Evolutionary conservation across 1,139 yeast genomes (phyloP), one percentile per base, ranked within the genome.

Genomic region (Spathaspora sp.): DNA sequence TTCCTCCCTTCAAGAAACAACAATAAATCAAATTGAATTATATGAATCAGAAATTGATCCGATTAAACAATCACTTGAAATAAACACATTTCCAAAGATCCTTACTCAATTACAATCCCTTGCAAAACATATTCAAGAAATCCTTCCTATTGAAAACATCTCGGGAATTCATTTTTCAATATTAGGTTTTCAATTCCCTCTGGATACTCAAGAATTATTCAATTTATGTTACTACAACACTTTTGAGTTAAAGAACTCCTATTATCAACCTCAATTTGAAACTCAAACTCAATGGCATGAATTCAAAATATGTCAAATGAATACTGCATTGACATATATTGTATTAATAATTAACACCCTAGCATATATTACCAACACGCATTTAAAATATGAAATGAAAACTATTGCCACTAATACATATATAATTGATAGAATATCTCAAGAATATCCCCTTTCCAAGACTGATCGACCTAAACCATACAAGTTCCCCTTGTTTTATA

Each of bases 151-250:
- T n/a, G 60, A 56, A 11, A 64, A 63, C 43, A 48, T 56, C 4
- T 54, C 56, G 24, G 53, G 57, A 38, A 46, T 65, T 5, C 56
- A 56, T n/a, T 67, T 71, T 48, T 55, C 60, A 25, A 70, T 74
- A 2, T 44, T 63, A 51, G 76, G 72, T 0, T 52, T 72, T 3
- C 72, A 70, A 45, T 70, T 73, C 43, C 78, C 78, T 0, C 49
- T 63, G 7, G 60, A 61, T 41, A 61, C 65, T 20, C 60, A 59
- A 33, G 70, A 67, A 23, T 46, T 73, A 11, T 56, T 71, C 18
- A 55, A 61, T 7, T 54, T 58, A 3, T 66, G 76, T 47, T 70
- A 72, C 53, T 58, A 65, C 41, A 58, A 64, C 36, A 46, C 51
- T 7, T 27, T 43, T 1, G 45, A 46, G 7, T 43, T 56, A 25